These are phyloP conservation scores for Globisporangium abappressorium DNA, from an alignment of 352 stramenopile species.

Conservation along the genomic window DNA sequence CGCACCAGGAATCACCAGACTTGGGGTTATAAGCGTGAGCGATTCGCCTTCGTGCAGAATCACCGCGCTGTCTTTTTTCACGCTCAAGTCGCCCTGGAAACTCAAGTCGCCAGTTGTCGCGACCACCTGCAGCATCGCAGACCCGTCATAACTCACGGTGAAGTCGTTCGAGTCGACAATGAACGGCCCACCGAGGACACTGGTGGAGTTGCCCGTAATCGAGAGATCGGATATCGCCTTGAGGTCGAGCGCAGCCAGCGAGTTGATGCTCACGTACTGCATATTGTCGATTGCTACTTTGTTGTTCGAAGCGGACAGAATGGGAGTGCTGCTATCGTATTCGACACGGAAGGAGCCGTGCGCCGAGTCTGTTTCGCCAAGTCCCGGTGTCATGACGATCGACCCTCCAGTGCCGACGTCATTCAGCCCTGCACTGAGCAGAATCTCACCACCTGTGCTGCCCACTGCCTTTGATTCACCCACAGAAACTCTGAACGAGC, in stretches of 20 bases:
- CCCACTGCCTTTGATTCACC: conserved; percentile 27
- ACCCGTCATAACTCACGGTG: conserved; percentile 13
- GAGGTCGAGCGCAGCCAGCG: conserved; percentile 30
- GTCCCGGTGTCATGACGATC: conserved; percentile 39
- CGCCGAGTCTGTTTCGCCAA: conserved; percentile 19
- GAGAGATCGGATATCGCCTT: conserved; percentile 27
- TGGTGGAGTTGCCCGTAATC: conserved; percentile 26
- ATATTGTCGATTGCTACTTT: conserved; percentile 35
- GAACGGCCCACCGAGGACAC: conserved; percentile 27
- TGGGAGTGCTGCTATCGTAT: conserved; percentile 22
- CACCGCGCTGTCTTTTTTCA: conserved; percentile 19
- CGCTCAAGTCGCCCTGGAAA: conserved; percentile 23
- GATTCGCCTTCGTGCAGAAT: conserved; percentile 33
- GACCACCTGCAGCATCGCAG: conserved; percentile 20
- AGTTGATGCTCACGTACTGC: conserved; percentile 28
- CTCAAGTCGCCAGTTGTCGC: conserved; percentile 24
- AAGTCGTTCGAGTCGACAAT: conserved; percentile 30
- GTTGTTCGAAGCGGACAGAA: conserved; percentile 34
- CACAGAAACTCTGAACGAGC: conserved; percentile 37
- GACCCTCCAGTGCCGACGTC: conserved; percentile 31
- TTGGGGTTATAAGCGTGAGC: conserved; percentile 28
- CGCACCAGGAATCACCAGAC: conserved; percentile 16
- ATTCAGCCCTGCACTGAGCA: conserved; percentile 37
- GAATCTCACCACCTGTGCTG: conserved; percentile 24
- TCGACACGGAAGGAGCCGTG: conserved; percentile 45